phyloP scores from a whole-genome alignment of 73 alveolate genomes.

The Breviolum minutum region DNA sequence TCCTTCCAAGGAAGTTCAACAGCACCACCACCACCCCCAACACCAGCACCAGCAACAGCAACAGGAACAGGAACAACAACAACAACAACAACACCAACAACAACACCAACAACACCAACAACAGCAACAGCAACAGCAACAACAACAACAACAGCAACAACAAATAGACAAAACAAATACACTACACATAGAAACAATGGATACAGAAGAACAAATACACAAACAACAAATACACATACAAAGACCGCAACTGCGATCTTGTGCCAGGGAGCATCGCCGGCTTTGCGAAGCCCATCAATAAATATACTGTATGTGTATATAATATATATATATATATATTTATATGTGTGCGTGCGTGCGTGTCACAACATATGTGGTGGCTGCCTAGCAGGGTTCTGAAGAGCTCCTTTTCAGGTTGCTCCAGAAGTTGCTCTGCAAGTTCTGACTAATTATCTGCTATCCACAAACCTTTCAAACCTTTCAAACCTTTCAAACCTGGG shows the following conservation, averaged over 20 bases:
- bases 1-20: too few relatives aligned
- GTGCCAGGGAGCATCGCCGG: too few relatives aligned
- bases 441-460: not conserved
- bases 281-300: too few relatives aligned
- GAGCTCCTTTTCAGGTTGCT: not conserved
- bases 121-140: not conserved
- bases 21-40: too few relatives aligned
- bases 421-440: not conserved
- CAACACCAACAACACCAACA: not conserved
- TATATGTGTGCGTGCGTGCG: too few relatives aligned
- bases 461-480: not conserved
- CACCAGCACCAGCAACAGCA: not conserved
- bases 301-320: too few relatives aligned
- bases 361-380: too few relatives aligned
- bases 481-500: not conserved
- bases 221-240: too few relatives aligned
- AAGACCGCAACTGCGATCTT: too few relatives aligned
- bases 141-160: not conserved
- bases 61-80: not conserved
- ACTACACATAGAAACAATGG: not conserved
- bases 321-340: too few relatives aligned
- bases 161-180: not conserved
- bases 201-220: not conserved
- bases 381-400: too few relatives aligned
- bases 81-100: not conserved